Evolutionary conservation across 176 grass and related monocot genomes (phyloP).

Genomic region (Aegilops tauschii): DNA sequence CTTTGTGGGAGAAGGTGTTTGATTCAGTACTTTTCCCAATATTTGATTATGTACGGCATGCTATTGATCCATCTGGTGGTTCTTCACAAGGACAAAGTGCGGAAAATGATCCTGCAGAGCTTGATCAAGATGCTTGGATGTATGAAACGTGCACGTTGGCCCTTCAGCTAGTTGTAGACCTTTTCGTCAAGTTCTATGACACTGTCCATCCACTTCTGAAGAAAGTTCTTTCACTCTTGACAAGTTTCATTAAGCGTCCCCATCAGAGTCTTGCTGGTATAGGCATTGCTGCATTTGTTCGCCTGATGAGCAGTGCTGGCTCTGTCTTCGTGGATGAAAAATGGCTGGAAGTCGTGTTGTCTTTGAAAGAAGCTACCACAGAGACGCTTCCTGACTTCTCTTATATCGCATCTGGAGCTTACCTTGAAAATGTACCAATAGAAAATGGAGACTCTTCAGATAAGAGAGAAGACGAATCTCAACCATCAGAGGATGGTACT

Average conservation of each 20-base stretch:
- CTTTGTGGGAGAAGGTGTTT: constrained; percentile 99
- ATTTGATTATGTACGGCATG: constrained; percentile 99
- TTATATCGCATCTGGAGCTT: constrained; percentile 76
- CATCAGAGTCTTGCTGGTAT: constrained; percentile 99
- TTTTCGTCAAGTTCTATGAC: constrained; percentile 98
- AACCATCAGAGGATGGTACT: constrained; percentile 55
- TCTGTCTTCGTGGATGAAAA: constrained; percentile 89
- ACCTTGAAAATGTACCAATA: constrained; percentile 53
- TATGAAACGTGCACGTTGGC: constrained; percentile 98
- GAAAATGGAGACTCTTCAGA: constrained; percentile 62
- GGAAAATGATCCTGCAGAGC: constrained; percentile 63
- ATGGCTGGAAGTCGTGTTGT: constrained; percentile 80
- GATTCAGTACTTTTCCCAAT: constrained; percentile 99
- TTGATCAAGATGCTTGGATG: constrained; percentile 98
- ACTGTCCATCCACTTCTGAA: constrained; percentile 87
- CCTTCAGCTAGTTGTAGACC: constrained; percentile 97
- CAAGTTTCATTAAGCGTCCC: constrained; percentile 95
- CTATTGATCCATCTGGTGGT: constrained; percentile 80
- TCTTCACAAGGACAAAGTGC: constrained; percentile 62
- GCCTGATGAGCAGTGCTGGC: constrained; percentile 95
- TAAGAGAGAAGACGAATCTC: constrained; percentile 53
- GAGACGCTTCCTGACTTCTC: constrained; percentile 94
- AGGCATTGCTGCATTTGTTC: constrained; percentile 97
- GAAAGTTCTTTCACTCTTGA: constrained; percentile 90
- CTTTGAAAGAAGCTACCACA: constrained; percentile 87